A percentile compares a stretch with the other conserved stretches of the same genome.
Evolutionary conservation across 164 flowering plant genomes (phyloP).

Genomic region (Macadamia tetraphylla): DNA sequence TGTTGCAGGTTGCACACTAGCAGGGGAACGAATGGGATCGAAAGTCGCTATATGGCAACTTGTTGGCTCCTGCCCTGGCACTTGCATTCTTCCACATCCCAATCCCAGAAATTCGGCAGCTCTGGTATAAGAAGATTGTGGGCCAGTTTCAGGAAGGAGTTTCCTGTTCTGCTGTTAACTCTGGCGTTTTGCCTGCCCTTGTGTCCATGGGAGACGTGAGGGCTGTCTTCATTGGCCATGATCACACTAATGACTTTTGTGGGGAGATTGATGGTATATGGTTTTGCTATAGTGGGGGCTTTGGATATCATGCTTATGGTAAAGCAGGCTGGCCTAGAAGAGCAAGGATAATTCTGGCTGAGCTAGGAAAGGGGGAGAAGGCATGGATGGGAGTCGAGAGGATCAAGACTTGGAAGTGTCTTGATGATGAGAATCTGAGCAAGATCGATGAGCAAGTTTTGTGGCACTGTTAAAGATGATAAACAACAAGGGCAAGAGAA

Average conservation of each 20-base stretch:
- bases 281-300: constrained; percentile 91
- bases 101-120: constrained; percentile 67
- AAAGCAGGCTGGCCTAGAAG: constrained; percentile 70
- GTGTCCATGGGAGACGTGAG: constrained; percentile 60
- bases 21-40: constrained; percentile 38
- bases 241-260: constrained; percentile 87
- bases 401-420: constrained; percentile 85
- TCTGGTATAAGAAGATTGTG: constrained; percentile 34
- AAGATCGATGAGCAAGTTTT: constrained; percentile 67
- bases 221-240: constrained; percentile 87
- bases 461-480: too few species aligned
- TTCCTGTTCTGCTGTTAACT: constrained; percentile 63
- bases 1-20: constrained; percentile 43
- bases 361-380: constrained; percentile 44
- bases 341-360: constrained; percentile 57
- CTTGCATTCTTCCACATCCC: constrained; percentile 89
- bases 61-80: constrained; percentile 28
- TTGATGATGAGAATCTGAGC: constrained; percentile 60
- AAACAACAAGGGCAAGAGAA: too few species aligned
- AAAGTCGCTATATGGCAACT: constrained; percentile 4
- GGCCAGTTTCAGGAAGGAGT: constrained; percentile 70
- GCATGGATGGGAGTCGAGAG: constrained; percentile 55
- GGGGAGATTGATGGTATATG: constrained; percentile 64
- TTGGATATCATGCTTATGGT: constrained; percentile 92
- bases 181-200: constrained; percentile 65